Base-by-base conservation (phyloP, 1,139 yeast species). In the Protomyces lactucae-debilis region DNA sequence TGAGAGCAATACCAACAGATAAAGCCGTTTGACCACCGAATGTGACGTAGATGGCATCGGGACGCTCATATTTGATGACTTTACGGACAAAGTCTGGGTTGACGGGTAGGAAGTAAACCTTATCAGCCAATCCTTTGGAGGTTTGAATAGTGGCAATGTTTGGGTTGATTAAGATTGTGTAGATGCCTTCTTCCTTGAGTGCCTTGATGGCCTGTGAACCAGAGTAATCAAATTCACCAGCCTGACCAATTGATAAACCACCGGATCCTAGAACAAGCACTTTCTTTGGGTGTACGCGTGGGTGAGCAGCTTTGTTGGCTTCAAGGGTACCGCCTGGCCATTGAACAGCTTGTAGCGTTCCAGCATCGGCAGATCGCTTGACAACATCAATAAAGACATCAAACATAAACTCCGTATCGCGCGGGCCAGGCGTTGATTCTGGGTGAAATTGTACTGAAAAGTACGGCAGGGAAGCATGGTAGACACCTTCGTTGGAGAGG, bases 371-470 rank as follows among this genome's bases (percentile, higher is more conserved):
- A 72, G 78, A 76, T 72, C 83, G 82, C 76, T 76, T 76, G 63
- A 93, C 96, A 59, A 97, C 78, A 70, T 88, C 77, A 74, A 95
- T 87, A 78, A 95, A 95, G 46, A 89, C 92, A 74, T 95, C 99
- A 73, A 95, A 95, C 76, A 95, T 82, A 76, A 93, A 95, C 78
- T 95, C 99, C 65, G 99, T 93, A 76, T 95, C 99, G 76, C 97
- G 86, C 75, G 99, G 99, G 76, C 99, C 99, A 56, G 99, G 99
- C 64, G 97, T 90, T 40, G 98, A 90, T 80, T 95, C 99, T 25
- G 99, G 99, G 76, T 95, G 99, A 83, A 95, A 93, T 81, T 95
- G 99, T 60, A 93, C 98, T n/a, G 99, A 93, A 82, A 95, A 95
- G 76, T 82, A 87, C 57, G 99, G 99, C 76, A 88, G 82, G 68